A percentile compares a stretch with the other conserved stretches of the same genome.
These are phyloP conservation scores for Lachancea waltii DNA, from an alignment of 805 yeast species.

Conservation along the genomic window DNA sequence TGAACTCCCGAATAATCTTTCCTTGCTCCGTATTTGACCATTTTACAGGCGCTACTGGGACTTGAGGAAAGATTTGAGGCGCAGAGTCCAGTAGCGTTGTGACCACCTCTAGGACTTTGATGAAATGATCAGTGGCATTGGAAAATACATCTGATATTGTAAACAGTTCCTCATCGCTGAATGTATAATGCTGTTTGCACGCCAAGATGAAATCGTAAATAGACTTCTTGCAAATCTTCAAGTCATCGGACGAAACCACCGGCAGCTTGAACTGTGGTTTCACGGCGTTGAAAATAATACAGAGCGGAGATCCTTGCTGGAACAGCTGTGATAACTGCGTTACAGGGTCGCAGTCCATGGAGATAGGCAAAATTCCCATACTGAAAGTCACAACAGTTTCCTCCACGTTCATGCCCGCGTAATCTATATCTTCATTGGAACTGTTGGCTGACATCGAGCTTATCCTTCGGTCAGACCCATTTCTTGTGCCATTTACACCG, in stretches of 20 bases:
- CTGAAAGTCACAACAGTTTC: conserved; percentile 49
- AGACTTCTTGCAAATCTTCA: conserved; percentile 78
- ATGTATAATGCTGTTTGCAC: conserved; percentile 66
- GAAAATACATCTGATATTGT: conserved; percentile 86
- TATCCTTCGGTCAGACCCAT: conserved; percentile 26
- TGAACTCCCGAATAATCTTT: conserved; percentile 75
- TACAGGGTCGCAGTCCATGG: conserved; percentile 79
- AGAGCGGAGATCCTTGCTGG: conserved; percentile 88
- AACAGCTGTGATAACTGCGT: conserved; percentile 83
- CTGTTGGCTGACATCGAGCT: conserved; percentile 33
- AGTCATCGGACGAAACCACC: conserved; percentile 68
- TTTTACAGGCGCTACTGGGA: conserved; percentile 9
- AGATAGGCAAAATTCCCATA: conserved; percentile 72
- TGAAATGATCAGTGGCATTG: conserved; percentile 68
- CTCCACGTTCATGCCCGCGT: conserved; percentile 20
- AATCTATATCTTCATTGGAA: conserved; percentile 29
- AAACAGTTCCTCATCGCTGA: conserved; percentile 77
- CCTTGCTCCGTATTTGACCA: conserved; percentile 28
- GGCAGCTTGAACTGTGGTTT: conserved; percentile 53
- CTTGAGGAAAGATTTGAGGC: conserved; percentile 36
- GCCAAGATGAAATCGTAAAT: conserved; percentile 87
- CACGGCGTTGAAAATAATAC: conserved; percentile 73
- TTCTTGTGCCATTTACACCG: conserved; percentile 14
- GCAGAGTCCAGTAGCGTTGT: conserved; percentile 53
- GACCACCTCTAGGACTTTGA: conserved; percentile 70